A percentile compares a stretch with the other conserved stretches of the same genome.
Evolutionary conservation across 2,329 filamentous ascomycete genomes (phyloP).

Genomic region (Monosporascus sp.): DNA sequence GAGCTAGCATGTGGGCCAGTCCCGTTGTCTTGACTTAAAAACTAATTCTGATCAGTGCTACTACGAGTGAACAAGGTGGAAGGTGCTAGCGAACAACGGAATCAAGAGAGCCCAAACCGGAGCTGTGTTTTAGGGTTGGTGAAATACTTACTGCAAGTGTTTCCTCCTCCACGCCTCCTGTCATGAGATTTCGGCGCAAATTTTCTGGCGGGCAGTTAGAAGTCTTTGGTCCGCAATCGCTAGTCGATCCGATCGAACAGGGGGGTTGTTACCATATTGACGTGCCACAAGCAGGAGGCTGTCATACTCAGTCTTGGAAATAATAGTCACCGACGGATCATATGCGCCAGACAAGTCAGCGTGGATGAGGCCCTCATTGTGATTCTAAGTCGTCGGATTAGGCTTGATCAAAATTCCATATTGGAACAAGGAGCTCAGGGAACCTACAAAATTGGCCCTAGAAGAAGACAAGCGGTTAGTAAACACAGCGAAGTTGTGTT

Average conservation of each 20-base stretch:
- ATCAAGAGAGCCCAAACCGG: constrained; percentile 3
- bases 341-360: constrained; percentile 24
- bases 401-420: constrained; percentile 2
- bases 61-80: constrained; percentile 13
- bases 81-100: neutral
- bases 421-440: neutral
- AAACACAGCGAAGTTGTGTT: constrained; percentile 6
- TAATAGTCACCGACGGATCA: constrained; percentile 45
- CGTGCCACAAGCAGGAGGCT: constrained; percentile 44
- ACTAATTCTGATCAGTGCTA: constrained; percentile 5
- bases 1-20: constrained; percentile 4
- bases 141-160: constrained; percentile 37
- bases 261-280: constrained; percentile 47
- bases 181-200: constrained; percentile 42
- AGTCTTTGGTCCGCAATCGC: neutral
- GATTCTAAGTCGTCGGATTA: constrained; percentile 10
- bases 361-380: constrained; percentile 7
- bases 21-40: constrained; percentile 14
- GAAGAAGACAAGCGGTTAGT: constrained; percentile 5
- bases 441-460: constrained; percentile 26
- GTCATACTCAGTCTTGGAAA: constrained; percentile 55
- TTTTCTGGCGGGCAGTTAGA: constrained; percentile 29
- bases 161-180: constrained; percentile 41
- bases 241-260: neutral
- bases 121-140: neutral